Conservation (phyloP, 2,329 filamentous ascomycete species). For the Blastomyces gilchristii region DNA sequence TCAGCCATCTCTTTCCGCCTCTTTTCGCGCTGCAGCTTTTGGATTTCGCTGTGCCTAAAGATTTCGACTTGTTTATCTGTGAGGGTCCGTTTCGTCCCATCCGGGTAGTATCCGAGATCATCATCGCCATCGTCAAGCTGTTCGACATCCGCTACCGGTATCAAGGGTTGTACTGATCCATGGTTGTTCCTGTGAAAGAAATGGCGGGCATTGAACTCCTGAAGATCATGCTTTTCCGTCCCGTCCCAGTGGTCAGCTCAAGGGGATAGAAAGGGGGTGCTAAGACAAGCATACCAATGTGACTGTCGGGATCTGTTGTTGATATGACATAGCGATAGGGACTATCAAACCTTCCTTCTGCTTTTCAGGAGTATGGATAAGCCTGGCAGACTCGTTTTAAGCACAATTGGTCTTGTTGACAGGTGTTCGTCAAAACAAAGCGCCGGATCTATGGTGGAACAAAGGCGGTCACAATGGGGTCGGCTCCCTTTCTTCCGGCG, state of each 20-base stretch:
- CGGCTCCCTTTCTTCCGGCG: neutral
- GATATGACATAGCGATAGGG: constrained; percentile 5
- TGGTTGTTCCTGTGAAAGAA: constrained; percentile 34
- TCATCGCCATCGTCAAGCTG: constrained; percentile 45
- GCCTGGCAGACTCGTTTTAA: neutral
- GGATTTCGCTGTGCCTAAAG: constrained; percentile 80
- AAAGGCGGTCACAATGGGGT: neutral
- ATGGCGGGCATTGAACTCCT: constrained; percentile 49
- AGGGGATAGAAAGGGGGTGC: neutral
- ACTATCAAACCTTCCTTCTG: neutral
- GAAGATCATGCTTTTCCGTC: constrained; percentile 46
- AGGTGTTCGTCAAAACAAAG: neutral
- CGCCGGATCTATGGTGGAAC: neutral
- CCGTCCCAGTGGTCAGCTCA: neutral
- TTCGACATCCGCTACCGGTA: constrained; percentile 11
- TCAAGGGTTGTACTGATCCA: constrained; percentile 4
- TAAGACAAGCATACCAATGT: constrained; percentile 21
- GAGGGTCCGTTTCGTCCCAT: constrained; percentile 78
- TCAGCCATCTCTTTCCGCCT: constrained; percentile 24
- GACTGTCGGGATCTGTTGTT: constrained; percentile 25
- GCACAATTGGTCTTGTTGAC: neutral
- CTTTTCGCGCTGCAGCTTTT: constrained; percentile 52
- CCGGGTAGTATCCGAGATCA: constrained; percentile 69
- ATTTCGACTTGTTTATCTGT: constrained; percentile 86
- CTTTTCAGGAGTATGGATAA: neutral